Evolutionary conservation across 148 eudicot genomes (phyloP).

Genomic region (Chenopodium formosanum): DNA sequence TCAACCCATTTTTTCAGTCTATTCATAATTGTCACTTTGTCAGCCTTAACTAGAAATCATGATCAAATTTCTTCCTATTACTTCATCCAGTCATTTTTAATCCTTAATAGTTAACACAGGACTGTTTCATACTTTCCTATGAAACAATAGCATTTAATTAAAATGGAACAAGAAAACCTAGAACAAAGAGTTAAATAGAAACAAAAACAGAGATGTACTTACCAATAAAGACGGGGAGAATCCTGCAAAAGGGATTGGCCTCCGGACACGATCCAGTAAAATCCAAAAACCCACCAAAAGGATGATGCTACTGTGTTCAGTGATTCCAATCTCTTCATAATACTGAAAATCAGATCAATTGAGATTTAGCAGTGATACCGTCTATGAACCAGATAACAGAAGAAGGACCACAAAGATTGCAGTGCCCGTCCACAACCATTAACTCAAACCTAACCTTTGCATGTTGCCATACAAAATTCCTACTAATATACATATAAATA

Average conservation of each 20-base stretch:
- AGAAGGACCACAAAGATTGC: neutral
- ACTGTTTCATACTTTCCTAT: neutral
- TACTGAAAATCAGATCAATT: constrained; percentile 32
- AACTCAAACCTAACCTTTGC: neutral
- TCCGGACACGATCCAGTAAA: constrained; percentile 56
- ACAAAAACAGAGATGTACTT: constrained; percentile 13
- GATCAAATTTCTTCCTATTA: neutral
- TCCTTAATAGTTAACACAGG: neutral
- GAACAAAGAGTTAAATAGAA: neutral
- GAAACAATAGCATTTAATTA: neutral
- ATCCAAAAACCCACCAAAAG: constrained; percentile 71
- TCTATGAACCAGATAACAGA: neutral
- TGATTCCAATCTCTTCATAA: constrained; percentile 53
- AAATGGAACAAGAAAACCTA: neutral
- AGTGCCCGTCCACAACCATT: neutral
- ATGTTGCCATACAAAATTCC: neutral
- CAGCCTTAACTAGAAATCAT: neutral
- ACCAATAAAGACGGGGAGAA: constrained; percentile 67
- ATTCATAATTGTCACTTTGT: neutral
- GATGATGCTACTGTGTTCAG: constrained; percentile 51
- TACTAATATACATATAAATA: neutral
- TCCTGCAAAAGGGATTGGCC: constrained; percentile 63
- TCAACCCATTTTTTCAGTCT: neutral
- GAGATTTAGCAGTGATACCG: constrained; percentile 1
- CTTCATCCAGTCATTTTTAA: neutral